Base-by-base conservation (phyloP, 192 early-diverging fungal genomes). In the Backusella morwellensis region DNA sequence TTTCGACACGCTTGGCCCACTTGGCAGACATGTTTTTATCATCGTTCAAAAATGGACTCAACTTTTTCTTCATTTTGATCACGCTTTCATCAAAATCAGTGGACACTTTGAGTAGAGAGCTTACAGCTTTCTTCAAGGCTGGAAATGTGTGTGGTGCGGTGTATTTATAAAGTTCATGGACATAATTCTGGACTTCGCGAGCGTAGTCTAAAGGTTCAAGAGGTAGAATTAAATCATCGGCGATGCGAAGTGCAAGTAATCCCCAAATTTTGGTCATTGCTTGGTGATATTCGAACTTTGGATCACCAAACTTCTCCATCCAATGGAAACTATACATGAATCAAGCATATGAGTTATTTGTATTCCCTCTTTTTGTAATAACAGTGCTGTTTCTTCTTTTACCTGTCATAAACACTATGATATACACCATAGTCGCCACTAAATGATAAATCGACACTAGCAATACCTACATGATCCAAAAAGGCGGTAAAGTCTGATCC, bases 371-470 rank as follows among this genome's bases (percentile, higher is more conserved):
- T 2, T 29, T n/a, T 63, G 21, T 11, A 34, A 12, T 68, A 68
- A 11, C 12, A 11, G 3, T 68, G 6, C 17, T 36, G 2, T n/a
- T 0, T n/a, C 2, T 35, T 29, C 15, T n/a, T 36, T 69, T 70
- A 70, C 68, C 68, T 70, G 75, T 91, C 91, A 78, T 91, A 92
- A 80, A 89, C 91, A 59, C 87, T 89, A 76, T 92, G 91, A 67
- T 90, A 90, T 3, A 88, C 77, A 35, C 90, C 90, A 66, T 82
- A 72, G 41, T 78, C 74, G 19, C 86, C 86, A 3, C 70, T 66
- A 77, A 92, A 92, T 50, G 81, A 76, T 42, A 92, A 32, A 74
- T 88, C 83, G 6, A 91, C 52, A 26, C 85, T 80, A 15, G 89
- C 83, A 35, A 90, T 82, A 44, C 91, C 91, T 14, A 89, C 80